These are phyloP conservation scores for Fusarium verrucosum DNA, from an alignment of 2,329 filamentous ascomycete species.

Conservation along the genomic window DNA sequence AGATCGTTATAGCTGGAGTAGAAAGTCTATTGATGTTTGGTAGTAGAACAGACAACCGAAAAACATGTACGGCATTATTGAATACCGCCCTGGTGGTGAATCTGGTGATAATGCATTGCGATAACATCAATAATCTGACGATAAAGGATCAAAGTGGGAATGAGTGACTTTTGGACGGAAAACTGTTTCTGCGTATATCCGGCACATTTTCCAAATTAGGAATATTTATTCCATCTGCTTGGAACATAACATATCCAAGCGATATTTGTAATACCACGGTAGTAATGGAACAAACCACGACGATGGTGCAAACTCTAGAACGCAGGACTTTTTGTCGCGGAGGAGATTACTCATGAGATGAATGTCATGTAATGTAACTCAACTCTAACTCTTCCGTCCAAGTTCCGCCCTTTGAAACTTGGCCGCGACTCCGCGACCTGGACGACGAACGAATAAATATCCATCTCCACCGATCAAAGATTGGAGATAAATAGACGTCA, in stretches of 20 bases:
- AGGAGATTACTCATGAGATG: slow-evolving; percentile 28
- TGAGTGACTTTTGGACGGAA: slow-evolving; percentile 8
- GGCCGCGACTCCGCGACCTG: not conserved
- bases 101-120: too few relatives aligned
- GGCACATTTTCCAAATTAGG: slow-evolving; percentile 15
- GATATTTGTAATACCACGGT: slow-evolving; percentile 7
- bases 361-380: slow-evolving; percentile 21
- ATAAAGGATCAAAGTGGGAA: not conserved
- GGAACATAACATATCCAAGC: slow-evolving; percentile 8
- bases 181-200: slow-evolving; percentile 5
- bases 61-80: not conserved
- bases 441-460: not conserved
- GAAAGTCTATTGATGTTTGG: slow-evolving; percentile 3
- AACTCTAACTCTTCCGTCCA: not conserved
- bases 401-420: not conserved
- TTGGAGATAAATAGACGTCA: slow-evolving; percentile 21
- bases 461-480: slow-evolving; percentile 1
- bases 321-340: slow-evolving; percentile 1
- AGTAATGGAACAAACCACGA: not conserved
- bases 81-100: too few relatives aligned
- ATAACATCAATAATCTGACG: not conserved
- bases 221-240: not conserved
- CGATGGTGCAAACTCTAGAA: slow-evolving; percentile 17
- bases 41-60: not conserved
- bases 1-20: slow-evolving; percentile 13